Percentiles rank a stretch among this genome's conserved stretches.
These are phyloP conservation scores for Pleurotus ostreatus DNA, from an alignment of 768 basidiomycete genomes.

Conservation along the genomic window DNA sequence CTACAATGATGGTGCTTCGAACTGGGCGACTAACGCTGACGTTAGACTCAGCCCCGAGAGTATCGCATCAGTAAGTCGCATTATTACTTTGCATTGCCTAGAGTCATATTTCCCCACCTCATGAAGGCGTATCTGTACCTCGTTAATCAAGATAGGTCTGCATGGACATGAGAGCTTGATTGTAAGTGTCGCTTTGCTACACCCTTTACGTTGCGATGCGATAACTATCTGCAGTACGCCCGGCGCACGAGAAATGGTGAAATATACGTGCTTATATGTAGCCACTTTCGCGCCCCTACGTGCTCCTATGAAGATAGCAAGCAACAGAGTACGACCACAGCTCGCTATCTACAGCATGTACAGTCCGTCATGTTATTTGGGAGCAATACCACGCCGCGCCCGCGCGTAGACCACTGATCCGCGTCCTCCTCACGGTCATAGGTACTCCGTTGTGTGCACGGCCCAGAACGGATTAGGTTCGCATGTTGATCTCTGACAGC, in stretches of 20 bases:
- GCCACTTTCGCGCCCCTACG: not conserved
- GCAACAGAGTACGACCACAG: not conserved
- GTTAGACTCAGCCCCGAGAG: conserved; percentile 55
- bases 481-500: conserved; percentile 19
- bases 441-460: conserved; percentile 28
- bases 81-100: not conserved
- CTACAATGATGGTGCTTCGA: conserved; percentile 22
- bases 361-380: too few relatives aligned
- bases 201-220: not conserved
- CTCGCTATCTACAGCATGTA: not conserved
- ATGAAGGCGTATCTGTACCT: conserved; percentile 62
- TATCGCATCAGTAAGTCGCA: conserved; percentile 56
- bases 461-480: conserved; percentile 39
- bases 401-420: not conserved
- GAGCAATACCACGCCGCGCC: too few relatives aligned
- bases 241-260: conserved; percentile 45
- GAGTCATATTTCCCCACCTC: not conserved
- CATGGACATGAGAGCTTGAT: conserved; percentile 80
- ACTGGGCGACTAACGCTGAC: conserved; percentile 43
- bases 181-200: conserved; percentile 37
- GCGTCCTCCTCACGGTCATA: conserved; percentile 11
- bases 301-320: not conserved
- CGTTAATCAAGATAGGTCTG: conserved; percentile 62
- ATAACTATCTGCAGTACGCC: conserved; percentile 29
- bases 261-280: not conserved